Evolutionary conservation across 176 grass and related monocot species (phyloP).

Genomic region (Olyra latifolia): DNA sequence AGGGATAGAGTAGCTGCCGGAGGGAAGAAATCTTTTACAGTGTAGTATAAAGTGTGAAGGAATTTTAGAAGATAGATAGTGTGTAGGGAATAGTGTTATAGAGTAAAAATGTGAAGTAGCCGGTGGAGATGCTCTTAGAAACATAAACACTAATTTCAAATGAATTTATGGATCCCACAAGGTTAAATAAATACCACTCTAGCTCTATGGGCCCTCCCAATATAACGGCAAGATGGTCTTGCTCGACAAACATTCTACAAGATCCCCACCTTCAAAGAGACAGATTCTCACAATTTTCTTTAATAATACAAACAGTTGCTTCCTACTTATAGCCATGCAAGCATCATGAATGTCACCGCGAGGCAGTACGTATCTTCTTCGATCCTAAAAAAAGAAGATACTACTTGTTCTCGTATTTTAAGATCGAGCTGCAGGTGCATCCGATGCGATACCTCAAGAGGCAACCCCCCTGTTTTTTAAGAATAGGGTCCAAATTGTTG

Average conservation of each 20-base stretch:
- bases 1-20: too few species aligned
- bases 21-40: too few species aligned
- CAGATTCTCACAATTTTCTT: neutral
- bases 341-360: neutral
- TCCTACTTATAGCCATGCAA: neutral
- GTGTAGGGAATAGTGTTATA: too few species aligned
- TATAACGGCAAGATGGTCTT: neutral
- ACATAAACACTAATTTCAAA: neutral
- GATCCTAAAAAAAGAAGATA: neutral
- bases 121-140: too few species aligned
- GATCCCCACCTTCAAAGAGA: neutral
- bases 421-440: neutral
- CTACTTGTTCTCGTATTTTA: neutral
- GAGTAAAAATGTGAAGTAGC: too few species aligned
- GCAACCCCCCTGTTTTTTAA: neutral
- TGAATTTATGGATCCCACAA: neutral
- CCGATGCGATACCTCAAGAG: constrained; percentile 16
- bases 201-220: neutral
- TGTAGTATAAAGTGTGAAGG: too few species aligned
- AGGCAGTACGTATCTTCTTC: neutral
- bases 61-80: too few species aligned
- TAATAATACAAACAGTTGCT: neutral
- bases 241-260: constrained; percentile 17
- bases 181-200: neutral
- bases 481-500: neutral